These are phyloP conservation scores for Coniochaeta sp. DNA, from an alignment of 2,329 filamentous ascomycete genomes.

Conservation along the genomic window DNA sequence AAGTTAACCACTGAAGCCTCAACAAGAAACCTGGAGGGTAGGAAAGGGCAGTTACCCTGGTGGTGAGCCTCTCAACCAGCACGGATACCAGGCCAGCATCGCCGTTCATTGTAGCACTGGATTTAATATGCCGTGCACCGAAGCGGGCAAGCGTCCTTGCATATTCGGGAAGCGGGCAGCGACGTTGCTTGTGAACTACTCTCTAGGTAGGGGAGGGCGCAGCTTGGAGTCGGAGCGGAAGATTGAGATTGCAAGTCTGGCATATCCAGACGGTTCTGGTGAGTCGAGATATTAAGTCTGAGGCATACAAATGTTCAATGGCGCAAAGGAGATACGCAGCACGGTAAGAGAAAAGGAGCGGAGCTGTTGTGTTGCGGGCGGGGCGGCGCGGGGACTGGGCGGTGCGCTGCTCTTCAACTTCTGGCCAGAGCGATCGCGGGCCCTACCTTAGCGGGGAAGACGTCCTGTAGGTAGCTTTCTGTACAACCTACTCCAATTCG, in stretches of 20 bases:
- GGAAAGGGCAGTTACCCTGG: slow-evolving; percentile 39
- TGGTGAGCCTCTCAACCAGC: slow-evolving; percentile 55
- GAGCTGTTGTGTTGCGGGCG: not conserved
- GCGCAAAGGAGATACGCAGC: not conserved
- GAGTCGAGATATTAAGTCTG: not conserved
- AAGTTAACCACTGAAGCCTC: slow-evolving; percentile 3
- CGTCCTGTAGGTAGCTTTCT: too few species aligned
- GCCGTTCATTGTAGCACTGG: slow-evolving; percentile 42
- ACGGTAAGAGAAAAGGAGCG: not conserved
- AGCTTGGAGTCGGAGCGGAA: not conserved
- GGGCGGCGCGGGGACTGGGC: not conserved
- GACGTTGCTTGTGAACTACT: not conserved
- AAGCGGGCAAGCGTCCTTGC: not conserved
- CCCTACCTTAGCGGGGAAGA: not conserved
- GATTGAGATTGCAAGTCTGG: not conserved
- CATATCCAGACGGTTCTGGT: not conserved
- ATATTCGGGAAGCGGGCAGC: not conserved
- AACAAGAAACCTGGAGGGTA: not conserved
- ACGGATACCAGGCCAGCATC: slow-evolving; percentile 53
- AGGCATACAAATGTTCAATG: not conserved
- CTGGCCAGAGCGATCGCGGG: not conserved
- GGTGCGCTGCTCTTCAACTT: too few species aligned
- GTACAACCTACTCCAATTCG: too few species aligned
- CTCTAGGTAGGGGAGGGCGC: not conserved
- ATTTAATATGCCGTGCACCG: not conserved